Evolutionary conservation across 1,284 basidiomycete species (phyloP).

Genomic region (Peniophora sp.): DNA sequence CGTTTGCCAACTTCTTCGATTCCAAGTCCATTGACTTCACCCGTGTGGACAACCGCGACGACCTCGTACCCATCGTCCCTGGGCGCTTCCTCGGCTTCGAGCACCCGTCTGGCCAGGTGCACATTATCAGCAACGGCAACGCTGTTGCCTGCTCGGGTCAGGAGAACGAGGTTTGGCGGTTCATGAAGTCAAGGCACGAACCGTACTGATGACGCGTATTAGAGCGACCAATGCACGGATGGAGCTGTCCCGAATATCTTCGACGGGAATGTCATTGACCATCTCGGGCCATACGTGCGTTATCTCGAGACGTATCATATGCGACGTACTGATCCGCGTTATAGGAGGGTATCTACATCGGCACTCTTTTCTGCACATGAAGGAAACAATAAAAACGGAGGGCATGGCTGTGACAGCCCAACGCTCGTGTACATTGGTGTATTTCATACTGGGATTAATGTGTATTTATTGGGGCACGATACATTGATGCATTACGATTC

Average conservation of each 20-base stretch:
- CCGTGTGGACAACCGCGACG: conserved; percentile 29
- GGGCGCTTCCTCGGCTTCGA: conserved; percentile 30
- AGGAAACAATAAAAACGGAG: neutral
- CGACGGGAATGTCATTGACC: conserved; percentile 7
- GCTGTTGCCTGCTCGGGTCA: conserved; percentile 24
- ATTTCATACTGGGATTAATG: too few species aligned
- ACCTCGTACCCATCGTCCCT: conserved; percentile 32
- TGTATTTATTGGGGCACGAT: too few species aligned
- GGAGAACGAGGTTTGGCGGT: neutral
- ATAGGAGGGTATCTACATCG: neutral
- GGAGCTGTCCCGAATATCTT: conserved; percentile 15
- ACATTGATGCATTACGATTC: too few species aligned
- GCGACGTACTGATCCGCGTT: too few species aligned
- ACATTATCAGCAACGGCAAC: conserved; percentile 22
- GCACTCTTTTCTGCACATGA: neutral
- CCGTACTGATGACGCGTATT: conserved; percentile 7
- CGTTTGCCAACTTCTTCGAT: conserved; percentile 25
- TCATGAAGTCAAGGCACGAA: conserved; percentile 13
- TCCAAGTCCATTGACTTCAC: conserved; percentile 23
- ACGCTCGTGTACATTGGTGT: too few species aligned
- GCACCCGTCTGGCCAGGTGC: conserved; percentile 29
- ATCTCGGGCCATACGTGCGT: neutral
- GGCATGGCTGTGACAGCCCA: too few species aligned
- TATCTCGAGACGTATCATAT: too few species aligned
- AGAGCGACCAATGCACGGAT: conserved; percentile 13